Base-by-base conservation (phyloP, 441 rosid species). In the Corymbia calophylla region DNA sequence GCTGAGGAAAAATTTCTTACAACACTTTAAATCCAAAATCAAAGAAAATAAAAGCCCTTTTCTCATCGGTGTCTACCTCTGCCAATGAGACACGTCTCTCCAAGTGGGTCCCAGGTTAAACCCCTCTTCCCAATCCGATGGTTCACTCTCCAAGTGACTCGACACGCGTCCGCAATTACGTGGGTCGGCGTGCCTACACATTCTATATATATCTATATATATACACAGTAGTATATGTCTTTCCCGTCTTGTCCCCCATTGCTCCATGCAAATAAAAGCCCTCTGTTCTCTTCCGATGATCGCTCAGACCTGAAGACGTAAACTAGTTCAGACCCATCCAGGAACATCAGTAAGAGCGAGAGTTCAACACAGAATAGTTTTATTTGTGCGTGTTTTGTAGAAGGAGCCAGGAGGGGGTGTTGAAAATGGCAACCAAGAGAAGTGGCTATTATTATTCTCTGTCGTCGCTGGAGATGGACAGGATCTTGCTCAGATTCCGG, bases 401-500 rank as follows among this genome's bases (percentile, higher is more conserved):
- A 73, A 93, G 97, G 32, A 51, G 58, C 64, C 14, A 58, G 88
- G 17, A 25, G 55, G 88, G 44, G 84, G n/a, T 23, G 84, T 23
- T 23, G 84, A 77, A 23, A 93, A 92, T 9, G 89, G 90, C 88
- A 89, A 89, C 39, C 92, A 7, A 12, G 84, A 77, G 84, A 44
- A 77, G 84, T 25, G 84, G 51, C 84, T 77, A 23, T 77, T 77
- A 23, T 77, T 44, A 77, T 77, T 44, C 84, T 25, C 29, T 25
- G 84, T 77, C 88, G 58, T 94, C 93, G 91, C 91, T 97, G 4
- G 92, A 95, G 90, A 93, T 95, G 35, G 94, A 96, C 88, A 93
- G 95, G 80, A 94, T 97, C 86, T 95, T 96, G 99, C 93, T 92
- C 51, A 93, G 93, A 31, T 96, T 93, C 93, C 93, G 99, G 88